Percentiles rank a stretch among this genome's conserved stretches.
phyloP scores from a whole-genome alignment of 75 land plant genomes.

The Ceratopteris richardii region DNA sequence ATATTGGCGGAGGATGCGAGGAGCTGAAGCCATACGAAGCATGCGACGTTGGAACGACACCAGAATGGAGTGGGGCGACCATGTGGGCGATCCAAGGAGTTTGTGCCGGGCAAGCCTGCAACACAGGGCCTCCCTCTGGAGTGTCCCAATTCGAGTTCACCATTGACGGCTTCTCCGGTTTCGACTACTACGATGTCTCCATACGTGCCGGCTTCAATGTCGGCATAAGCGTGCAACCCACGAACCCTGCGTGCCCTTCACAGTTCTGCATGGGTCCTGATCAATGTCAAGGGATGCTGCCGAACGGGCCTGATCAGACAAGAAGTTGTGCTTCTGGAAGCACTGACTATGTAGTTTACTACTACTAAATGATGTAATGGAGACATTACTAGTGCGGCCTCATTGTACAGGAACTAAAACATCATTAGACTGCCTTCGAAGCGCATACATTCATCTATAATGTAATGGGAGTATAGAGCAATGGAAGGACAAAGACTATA shows the following conservation, averaged over 20 bases:
- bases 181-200: slow-evolving; percentile 1
- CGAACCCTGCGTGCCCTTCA: not conserved
- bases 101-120: not conserved
- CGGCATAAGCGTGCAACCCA: not conserved
- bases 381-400: no score
- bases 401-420: no score
- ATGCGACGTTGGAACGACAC: not conserved
- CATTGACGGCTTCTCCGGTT: not conserved
- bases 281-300: not conserved
- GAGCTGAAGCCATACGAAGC: not conserved
- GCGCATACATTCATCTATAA: no score
- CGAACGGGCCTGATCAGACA: not conserved
- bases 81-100: not conserved
- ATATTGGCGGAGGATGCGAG: not conserved
- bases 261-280: not conserved
- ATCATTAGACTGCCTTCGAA: no score
- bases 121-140: slow-evolving; percentile 1
- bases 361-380: no score
- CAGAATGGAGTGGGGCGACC: not conserved
- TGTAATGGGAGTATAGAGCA: no score
- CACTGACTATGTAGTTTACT: not conserved
- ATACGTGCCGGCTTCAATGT: not conserved
- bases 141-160: slow-evolving; percentile 1
- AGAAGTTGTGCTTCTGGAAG: not conserved
- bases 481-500: no score